These are phyloP conservation scores for Phytophthora syringae DNA, from an alignment of 352 stramenopile species.

Conservation along the genomic window DNA sequence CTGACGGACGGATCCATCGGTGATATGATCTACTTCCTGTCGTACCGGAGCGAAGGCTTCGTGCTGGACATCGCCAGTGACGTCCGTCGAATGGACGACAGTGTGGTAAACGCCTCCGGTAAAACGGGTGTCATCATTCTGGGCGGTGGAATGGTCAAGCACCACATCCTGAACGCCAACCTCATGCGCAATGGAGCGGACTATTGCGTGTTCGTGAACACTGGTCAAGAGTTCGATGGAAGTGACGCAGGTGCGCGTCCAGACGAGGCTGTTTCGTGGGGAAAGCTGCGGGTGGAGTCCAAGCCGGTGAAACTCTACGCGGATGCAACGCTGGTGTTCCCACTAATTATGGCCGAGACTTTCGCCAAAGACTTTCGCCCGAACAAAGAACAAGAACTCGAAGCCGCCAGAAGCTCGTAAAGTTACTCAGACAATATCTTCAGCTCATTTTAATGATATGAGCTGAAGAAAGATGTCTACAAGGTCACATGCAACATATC, in stretches of 20 bases:
- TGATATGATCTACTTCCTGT: conserved; percentile 99
- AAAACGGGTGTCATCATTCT: conserved; percentile 98
- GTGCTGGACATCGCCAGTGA: conserved; percentile 97
- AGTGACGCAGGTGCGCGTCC: conserved; percentile 97
- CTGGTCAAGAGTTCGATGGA: conserved; percentile 98
- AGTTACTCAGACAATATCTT: no score
- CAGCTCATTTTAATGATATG: no score
- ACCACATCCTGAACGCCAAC: conserved; percentile 99
- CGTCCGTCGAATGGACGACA: conserved; percentile 98
- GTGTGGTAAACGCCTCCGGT: conserved; percentile 93
- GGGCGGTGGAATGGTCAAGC: conserved; percentile 98
- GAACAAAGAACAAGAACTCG: conserved; percentile 43
- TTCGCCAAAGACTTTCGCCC: conserved; percentile 96
- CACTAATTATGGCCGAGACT: conserved; percentile 98
- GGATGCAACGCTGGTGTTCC: conserved; percentile 98
- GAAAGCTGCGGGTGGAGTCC: conserved; percentile 96
- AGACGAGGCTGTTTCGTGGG: conserved; percentile 99
- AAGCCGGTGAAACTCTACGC: conserved; percentile 97
- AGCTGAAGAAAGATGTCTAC: no score
- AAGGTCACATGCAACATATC: no score
- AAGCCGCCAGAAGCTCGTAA: conserved; percentile 30
- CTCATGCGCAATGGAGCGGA: conserved; percentile 99
- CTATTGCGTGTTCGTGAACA: conserved; percentile 99
- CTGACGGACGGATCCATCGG: conserved; percentile 99
- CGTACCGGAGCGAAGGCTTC: conserved; percentile 98